Evolutionary conservation across 768 basidiomycete species (phyloP).

Genomic region (Basidioascus undulatus): DNA sequence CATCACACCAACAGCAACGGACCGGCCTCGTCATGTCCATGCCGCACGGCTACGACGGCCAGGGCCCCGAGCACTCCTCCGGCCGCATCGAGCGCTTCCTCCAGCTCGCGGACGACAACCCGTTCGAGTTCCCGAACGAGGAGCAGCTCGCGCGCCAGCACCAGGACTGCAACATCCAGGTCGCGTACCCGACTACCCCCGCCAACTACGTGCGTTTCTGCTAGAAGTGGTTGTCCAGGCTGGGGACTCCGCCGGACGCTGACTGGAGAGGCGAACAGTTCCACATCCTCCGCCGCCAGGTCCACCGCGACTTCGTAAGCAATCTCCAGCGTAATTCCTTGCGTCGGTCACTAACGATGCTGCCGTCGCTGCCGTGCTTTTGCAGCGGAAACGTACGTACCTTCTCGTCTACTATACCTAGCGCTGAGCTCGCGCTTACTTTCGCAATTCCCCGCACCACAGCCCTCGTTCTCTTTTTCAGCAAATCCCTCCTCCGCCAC

Average conservation of each 20-base stretch:
- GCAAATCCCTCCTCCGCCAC: conserved; percentile 83
- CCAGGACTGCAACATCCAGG: conserved; percentile 99
- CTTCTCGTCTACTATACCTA: conserved; percentile 2
- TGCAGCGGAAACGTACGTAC: too few species aligned
- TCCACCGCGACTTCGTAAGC: conserved; percentile 94
- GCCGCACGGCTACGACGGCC: conserved; percentile 93
- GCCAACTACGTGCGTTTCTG: conserved; percentile 52
- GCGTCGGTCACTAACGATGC: too few species aligned
- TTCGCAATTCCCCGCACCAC: too few species aligned
- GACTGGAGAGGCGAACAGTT: conserved; percentile 25
- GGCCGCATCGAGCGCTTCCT: conserved; percentile 88
- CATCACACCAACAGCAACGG: too few species aligned
- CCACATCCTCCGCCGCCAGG: conserved; percentile 91
- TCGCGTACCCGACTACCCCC: conserved; percentile 90
- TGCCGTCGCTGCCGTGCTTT: too few species aligned
- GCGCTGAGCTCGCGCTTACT: conserved; percentile 1
- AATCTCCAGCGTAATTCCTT: too few species aligned
- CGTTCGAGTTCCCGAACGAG: conserved; percentile 59
- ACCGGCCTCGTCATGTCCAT: conserved; percentile 53
- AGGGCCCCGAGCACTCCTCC: conserved; percentile 94
- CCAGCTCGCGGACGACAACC: conserved; percentile 94
- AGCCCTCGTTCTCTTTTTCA: conserved; percentile 92
- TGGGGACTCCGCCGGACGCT: background rate
- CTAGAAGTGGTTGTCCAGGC: background rate
- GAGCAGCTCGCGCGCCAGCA: conserved; percentile 85